phyloP scores from a whole-genome alignment of 345 rosid species.

The Kandelia obovata region DNA sequence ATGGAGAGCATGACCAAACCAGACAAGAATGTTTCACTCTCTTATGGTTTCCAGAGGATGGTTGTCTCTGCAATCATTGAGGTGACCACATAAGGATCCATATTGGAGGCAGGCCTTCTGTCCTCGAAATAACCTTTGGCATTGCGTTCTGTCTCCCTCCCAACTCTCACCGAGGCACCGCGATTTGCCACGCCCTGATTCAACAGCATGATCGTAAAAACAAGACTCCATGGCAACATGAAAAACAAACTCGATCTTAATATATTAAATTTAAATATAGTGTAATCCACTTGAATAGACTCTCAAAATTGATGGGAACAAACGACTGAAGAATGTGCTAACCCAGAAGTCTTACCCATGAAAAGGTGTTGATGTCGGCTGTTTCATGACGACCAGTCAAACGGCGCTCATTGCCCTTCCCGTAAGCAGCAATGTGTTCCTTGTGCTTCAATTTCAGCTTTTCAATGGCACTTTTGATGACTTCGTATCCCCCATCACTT shows the following conservation, averaged over 20 bases:
- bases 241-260: not conserved
- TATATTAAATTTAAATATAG: not conserved
- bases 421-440: constrained; percentile 2
- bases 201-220: not conserved
- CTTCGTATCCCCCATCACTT: constrained; percentile 7
- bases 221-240: too few species aligned
- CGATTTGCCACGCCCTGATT: constrained; percentile 11
- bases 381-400: constrained; percentile 9
- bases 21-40: not conserved
- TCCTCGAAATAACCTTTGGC: constrained; percentile 7
- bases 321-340: too few species aligned
- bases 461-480: constrained; percentile 8
- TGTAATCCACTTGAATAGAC: too few species aligned
- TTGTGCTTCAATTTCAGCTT: constrained; percentile 2
- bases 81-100: constrained; percentile 4
- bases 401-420: constrained; percentile 5
- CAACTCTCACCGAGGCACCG: constrained; percentile 3
- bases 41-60: constrained; percentile 3
- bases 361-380: constrained; percentile 5
- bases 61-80: constrained; percentile 3
- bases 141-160: constrained; percentile 5
- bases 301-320: too few species aligned
- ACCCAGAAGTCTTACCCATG: constrained; percentile 1
- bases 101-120: constrained; percentile 5
- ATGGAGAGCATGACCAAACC: not conserved